Conservation (phyloP, 108 stramenopile species). For the Aurantiochytrium sp. region DNA sequence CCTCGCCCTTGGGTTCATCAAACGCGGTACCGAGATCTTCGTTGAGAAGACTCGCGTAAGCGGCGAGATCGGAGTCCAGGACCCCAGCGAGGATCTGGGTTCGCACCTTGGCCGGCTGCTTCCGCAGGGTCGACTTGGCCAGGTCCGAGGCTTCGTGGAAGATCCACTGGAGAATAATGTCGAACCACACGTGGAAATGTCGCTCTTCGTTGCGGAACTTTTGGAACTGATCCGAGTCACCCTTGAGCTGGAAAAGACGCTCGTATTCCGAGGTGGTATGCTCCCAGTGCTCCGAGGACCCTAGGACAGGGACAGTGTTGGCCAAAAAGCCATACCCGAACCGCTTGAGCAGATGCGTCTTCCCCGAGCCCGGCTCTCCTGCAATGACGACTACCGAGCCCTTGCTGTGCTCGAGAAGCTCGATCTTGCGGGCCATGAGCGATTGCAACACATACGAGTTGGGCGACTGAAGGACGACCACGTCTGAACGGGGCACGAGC, state of each 20-base stretch:
- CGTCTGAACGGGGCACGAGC: neutral
- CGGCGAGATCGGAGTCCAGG: neutral
- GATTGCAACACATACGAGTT: neutral
- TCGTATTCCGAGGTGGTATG: neutral
- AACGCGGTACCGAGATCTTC: neutral
- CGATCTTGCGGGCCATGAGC: slow-evolving; percentile 1
- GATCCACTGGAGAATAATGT: slow-evolving; percentile 9
- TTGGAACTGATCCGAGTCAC: neutral
- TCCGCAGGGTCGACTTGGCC: neutral
- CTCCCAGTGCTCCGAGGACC: neutral
- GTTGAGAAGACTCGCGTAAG: neutral
- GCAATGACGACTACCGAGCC: neutral
- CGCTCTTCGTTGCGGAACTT: neutral
- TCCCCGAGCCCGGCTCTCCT: slow-evolving; percentile 6
- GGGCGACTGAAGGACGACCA: neutral
- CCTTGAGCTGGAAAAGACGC: neutral
- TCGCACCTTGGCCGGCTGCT: neutral
- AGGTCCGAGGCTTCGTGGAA: neutral
- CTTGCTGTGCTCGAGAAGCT: neutral
- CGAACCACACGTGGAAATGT: neutral
- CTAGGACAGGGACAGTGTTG: neutral
- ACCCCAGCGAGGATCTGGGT: neutral
- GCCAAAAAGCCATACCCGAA: neutral
- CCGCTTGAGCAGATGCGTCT: neutral
- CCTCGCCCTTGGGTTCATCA: neutral